These are phyloP conservation scores for Penicillium canariense DNA, from an alignment of 495 filamentous ascomycete species.

Conservation along the genomic window DNA sequence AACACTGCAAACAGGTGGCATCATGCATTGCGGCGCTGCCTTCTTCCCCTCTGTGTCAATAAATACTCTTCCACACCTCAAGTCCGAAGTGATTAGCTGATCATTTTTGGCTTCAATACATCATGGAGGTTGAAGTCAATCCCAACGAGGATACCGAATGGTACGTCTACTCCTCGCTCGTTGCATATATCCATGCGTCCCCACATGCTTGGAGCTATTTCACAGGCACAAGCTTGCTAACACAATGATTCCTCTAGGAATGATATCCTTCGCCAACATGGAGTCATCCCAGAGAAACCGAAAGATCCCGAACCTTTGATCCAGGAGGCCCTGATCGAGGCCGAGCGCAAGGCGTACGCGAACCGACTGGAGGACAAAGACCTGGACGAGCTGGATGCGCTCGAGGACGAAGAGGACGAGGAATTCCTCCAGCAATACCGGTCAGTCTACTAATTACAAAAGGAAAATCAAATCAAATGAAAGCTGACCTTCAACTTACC, in stretches of 20 bases:
- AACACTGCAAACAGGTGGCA: slow-evolving; percentile 50
- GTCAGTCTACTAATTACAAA: slow-evolving; percentile 24
- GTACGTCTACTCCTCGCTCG: slow-evolving; percentile 43
- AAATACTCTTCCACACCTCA: neutral
- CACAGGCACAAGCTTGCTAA: slow-evolving; percentile 6
- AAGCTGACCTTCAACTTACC: slow-evolving; percentile 16
- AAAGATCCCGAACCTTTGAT: slow-evolving; percentile 91
- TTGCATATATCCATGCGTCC: slow-evolving; percentile 11
- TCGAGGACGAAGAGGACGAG: slow-evolving; percentile 95
- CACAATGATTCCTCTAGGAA: slow-evolving; percentile 61
- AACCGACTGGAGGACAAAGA: slow-evolving; percentile 92
- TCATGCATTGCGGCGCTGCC: slow-evolving; percentile 19
- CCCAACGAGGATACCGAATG: slow-evolving; percentile 98
- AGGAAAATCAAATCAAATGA: neutral
- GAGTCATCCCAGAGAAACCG: slow-evolving; percentile 92
- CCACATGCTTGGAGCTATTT: slow-evolving; percentile 13
- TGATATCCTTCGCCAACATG: slow-evolving; percentile 95
- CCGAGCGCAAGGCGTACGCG: slow-evolving; percentile 75
- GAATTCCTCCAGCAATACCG: slow-evolving; percentile 83
- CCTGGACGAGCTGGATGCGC: slow-evolving; percentile 84
- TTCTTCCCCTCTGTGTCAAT: slow-evolving; percentile 8
- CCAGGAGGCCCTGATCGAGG: slow-evolving; percentile 89
- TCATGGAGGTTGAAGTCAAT: slow-evolving; percentile 86
- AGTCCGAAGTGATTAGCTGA: neutral
- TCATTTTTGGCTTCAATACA: slow-evolving; percentile 18